Base-by-base conservation (phyloP, 2,329 filamentous ascomycete species). In the Stagonosporopsis cucurbitacearum region DNA sequence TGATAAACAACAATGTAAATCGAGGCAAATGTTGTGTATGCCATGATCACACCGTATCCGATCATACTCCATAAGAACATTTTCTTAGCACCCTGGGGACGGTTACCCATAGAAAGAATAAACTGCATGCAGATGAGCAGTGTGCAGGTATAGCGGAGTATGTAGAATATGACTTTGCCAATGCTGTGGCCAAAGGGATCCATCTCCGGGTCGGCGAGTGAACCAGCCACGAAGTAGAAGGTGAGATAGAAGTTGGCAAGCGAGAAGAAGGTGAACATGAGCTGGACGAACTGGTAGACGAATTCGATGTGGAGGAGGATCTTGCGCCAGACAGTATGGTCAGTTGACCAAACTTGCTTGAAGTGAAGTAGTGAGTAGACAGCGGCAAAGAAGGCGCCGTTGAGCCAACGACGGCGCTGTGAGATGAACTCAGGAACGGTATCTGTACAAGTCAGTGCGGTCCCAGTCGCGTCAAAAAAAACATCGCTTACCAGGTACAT, bases 181-280 rank as follows among this genome's bases (percentile, higher is more conserved):
- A 96, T 88, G 60, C 87, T 84, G 77, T 96, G 90, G 15, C 93
- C 93, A 66, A 99, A 99, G 0, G 96, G 96, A 75, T 99, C 95
- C 63, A 96, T 81, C 23, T 81, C 80, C 0, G 85, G 80, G 68
- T 98, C 92, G 0, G 90, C 85, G 15, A 99, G 83, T 36, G 93
- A 96, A 39, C 95, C 95, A 20, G 92, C 92, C 64, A 99, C 89
- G 80, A 99, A 99, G 84, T 93, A 99, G 79, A 99, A 99, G 54
- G 93, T 96, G 48, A 99, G 87, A 76, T 98, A 99, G 82, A 98
- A 99, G 81, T 99, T 99, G 76, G 94, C 93, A 65, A 99, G 86
- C 11, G 94, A 96, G 81, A 99, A 98, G 81, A 92, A 99, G 41
- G 95, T 99, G 80, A 99, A 99, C 58, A 96, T 77, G 13, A 99